These are phyloP conservation scores for Eucalyptus erythrocorys DNA, from an alignment of 345 rosid genomes.

Conservation along the genomic window DNA sequence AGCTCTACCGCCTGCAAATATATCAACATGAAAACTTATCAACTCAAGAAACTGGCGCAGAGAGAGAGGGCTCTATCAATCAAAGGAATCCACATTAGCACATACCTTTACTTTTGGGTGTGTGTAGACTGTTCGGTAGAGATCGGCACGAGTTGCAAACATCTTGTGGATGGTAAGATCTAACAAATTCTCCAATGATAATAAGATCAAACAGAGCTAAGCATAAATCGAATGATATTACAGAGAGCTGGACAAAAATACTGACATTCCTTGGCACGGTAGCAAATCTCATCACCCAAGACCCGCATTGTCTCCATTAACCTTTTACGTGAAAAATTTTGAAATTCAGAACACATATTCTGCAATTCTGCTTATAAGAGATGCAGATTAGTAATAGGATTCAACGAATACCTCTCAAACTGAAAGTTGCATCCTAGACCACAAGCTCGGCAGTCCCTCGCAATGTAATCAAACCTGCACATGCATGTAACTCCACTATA, in stretches of 20 bases:
- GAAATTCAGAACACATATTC: not conserved
- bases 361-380: not conserved
- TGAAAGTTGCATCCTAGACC: conserved; percentile 82
- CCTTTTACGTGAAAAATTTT: conserved; percentile 15
- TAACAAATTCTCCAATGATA: conserved; percentile 12
- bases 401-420: conserved; percentile 51
- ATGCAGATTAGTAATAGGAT: not conserved
- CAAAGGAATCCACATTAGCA: not conserved
- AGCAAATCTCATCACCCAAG: conserved; percentile 86
- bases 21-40: not conserved
- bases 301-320: conserved; percentile 89
- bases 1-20: conserved; percentile 75
- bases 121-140: conserved; percentile 80
- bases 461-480: conserved; percentile 87
- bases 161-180: conserved; percentile 78
- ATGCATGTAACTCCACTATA: not conserved
- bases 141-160: conserved; percentile 89
- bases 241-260: conserved; percentile 7
- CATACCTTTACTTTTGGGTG: conserved; percentile 94
- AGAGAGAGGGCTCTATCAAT: not conserved
- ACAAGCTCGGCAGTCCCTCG: conserved; percentile 90
- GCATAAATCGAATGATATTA: not conserved
- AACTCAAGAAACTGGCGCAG: not conserved
- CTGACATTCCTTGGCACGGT: conserved; percentile 90
- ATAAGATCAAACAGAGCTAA: not conserved